Percentiles rank a stretch among this genome's conserved stretches.
phyloP scores from a whole-genome alignment of 1,284 basidiomycete species.

The Sanghuangporus baumii region DNA sequence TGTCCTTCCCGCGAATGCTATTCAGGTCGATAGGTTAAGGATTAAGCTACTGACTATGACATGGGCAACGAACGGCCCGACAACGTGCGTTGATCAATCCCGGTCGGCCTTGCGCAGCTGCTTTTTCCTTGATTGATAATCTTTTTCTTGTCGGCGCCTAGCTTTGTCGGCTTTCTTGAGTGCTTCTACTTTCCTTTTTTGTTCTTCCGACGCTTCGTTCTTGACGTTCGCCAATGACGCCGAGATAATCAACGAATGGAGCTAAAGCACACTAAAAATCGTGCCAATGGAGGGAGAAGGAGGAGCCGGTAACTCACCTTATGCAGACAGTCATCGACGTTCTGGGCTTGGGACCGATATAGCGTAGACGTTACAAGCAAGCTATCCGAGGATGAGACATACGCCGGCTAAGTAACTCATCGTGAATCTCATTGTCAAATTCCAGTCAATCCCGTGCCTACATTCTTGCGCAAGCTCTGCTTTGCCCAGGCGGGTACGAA shows the following conservation, averaged over 20 bases:
- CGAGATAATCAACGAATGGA: conserved; percentile 46
- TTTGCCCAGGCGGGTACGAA: conserved; percentile 72
- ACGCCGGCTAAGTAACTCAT: conserved; percentile 45
- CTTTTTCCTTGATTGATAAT: conserved; percentile 42
- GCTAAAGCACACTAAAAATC: conserved; percentile 29
- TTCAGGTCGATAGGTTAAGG: neutral
- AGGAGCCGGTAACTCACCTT: conserved; percentile 42
- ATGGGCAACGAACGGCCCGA: neutral
- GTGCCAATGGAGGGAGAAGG: neutral
- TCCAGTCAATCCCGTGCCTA: conserved; percentile 28
- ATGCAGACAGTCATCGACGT: conserved; percentile 61
- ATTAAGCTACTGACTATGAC: neutral
- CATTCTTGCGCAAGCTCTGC: conserved; percentile 43
- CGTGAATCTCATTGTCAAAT: neutral
- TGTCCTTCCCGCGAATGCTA: neutral
- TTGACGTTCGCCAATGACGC: conserved; percentile 42
- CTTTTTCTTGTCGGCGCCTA: conserved; percentile 45
- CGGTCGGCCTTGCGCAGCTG: conserved; percentile 28
- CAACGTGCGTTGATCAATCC: conserved; percentile 19
- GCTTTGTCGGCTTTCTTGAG: conserved; percentile 41
- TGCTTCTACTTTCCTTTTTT: conserved; percentile 47
- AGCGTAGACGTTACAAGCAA: conserved; percentile 61
- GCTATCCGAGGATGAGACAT: conserved; percentile 57
- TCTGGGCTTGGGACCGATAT: conserved; percentile 69
- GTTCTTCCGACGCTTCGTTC: conserved; percentile 50